Conservation (phyloP, 495 filamentous ascomycete genomes). For the Hypomontagnella submonticulosa region DNA sequence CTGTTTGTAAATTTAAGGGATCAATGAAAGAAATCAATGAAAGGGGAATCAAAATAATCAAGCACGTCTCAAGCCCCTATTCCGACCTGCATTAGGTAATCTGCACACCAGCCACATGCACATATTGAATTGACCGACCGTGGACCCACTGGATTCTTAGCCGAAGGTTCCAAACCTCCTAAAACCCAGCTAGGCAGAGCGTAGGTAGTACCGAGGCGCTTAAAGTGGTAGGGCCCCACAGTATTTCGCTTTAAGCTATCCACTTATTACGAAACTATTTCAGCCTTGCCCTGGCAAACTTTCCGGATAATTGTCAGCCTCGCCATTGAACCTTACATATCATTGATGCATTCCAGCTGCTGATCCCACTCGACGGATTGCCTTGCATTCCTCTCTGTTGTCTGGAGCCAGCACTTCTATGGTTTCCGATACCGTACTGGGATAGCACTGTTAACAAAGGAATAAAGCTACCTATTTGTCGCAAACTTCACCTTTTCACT, state of each 20-base stretch:
- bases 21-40: too few relatives aligned
- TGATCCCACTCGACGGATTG: conserved; percentile 10
- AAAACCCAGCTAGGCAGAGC: too few relatives aligned
- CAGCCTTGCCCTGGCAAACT: conserved; percentile 42
- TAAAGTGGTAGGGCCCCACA: conserved; percentile 25
- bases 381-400: neutral
- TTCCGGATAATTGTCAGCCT: conserved; percentile 45
- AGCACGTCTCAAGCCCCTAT: too few relatives aligned
- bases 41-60: too few relatives aligned
- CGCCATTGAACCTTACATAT: conserved; percentile 24
- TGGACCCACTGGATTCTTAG: too few relatives aligned
- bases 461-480: neutral
- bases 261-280: conserved; percentile 39
- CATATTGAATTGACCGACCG: too few relatives aligned
- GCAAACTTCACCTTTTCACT: neutral
- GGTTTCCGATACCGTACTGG: neutral
- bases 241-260: conserved; percentile 8
- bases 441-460: neutral
- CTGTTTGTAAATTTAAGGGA: too few relatives aligned
- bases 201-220: too few relatives aligned
- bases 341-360: conserved; percentile 6
- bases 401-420: neutral
- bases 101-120: too few relatives aligned
- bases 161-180: too few relatives aligned
- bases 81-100: too few relatives aligned